Evolutionary conservation across 208 protist species (phyloP).

Genomic region (Chromosphaera perkinsii): DNA sequence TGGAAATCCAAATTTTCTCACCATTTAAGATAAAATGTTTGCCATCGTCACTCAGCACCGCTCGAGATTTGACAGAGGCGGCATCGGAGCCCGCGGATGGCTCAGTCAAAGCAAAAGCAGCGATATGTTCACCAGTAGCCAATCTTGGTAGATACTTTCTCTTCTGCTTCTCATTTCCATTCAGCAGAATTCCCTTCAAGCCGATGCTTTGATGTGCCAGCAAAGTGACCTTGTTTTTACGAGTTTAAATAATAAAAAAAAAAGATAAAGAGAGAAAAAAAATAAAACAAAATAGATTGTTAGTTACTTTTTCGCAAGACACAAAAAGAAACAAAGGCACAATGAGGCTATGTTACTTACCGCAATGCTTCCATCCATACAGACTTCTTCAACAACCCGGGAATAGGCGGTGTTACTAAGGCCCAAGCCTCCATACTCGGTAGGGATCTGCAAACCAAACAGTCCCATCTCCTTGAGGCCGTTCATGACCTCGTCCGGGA

Average conservation of each 20-base stretch:
- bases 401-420: slow-evolving; percentile 31
- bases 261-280: too few relatives aligned
- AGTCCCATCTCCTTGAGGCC: slow-evolving; percentile 35
- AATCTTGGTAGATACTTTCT: slow-evolving; percentile 24
- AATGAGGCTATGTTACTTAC: too few relatives aligned
- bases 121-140: slow-evolving; percentile 30
- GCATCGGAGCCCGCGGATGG: slow-evolving; percentile 32
- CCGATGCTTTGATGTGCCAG: slow-evolving; percentile 38
- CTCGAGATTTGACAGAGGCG: slow-evolving; percentile 34
- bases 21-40: slow-evolving; percentile 43
- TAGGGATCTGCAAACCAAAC: slow-evolving; percentile 32
- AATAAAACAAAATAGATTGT: too few relatives aligned
- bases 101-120: slow-evolving; percentile 43
- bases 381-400: slow-evolving; percentile 25
- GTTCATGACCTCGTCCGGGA: slow-evolving; percentile 24
- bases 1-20: slow-evolving; percentile 36
- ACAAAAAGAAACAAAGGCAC: too few relatives aligned
- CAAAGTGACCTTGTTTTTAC: too few relatives aligned
- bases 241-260: too few relatives aligned
- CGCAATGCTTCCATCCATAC: slow-evolving; percentile 8
- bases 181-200: slow-evolving; percentile 36
- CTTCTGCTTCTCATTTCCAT: slow-evolving; percentile 30
- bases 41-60: slow-evolving; percentile 26
- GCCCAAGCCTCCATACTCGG: slow-evolving; percentile 23
- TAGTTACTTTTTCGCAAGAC: too few relatives aligned